Percentiles rank a stretch among this genome's conserved stretches.
Evolutionary conservation across 305 asterid genomes (phyloP).

Genomic region (Plantago rigida): DNA sequence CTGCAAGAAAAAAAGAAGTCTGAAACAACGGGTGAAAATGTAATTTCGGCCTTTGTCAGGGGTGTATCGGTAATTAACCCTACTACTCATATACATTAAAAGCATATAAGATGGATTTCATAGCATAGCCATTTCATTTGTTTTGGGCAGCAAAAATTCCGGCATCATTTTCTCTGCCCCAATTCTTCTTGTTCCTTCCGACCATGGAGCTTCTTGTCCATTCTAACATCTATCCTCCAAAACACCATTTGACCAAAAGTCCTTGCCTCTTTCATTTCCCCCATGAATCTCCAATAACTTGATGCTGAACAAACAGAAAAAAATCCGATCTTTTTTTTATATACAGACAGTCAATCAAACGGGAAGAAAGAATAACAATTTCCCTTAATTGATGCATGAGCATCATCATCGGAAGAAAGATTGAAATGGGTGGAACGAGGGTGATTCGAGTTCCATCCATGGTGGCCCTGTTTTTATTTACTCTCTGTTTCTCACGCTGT

Average conservation of each 20-base stretch:
- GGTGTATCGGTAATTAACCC: too few relatives aligned
- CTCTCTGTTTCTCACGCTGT: slow-evolving; percentile 34
- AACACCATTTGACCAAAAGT: slow-evolving; percentile 26
- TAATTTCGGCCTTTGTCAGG: too few relatives aligned
- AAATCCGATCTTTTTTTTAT: too few relatives aligned
- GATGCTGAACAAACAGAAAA: background rate
- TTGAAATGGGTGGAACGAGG: slow-evolving; percentile 75
- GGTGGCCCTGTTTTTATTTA: slow-evolving; percentile 41
- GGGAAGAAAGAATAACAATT: background rate
- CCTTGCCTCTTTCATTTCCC: slow-evolving; percentile 28
- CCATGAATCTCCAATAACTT: slow-evolving; percentile 22
- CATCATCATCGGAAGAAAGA: slow-evolving; percentile 22
- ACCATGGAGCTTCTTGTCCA: slow-evolving; percentile 33
- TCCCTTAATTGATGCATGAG: slow-evolving; percentile 27
- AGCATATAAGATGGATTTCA: too few relatives aligned
- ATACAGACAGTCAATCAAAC: background rate
- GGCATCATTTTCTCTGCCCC: slow-evolving; percentile 43
- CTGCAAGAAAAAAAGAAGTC: too few relatives aligned
- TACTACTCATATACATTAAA: too few relatives aligned
- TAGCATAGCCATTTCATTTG: too few relatives aligned
- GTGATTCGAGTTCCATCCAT: slow-evolving; percentile 42
- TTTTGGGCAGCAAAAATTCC: too few relatives aligned
- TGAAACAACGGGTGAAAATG: too few relatives aligned
- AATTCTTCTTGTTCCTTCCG: slow-evolving; percentile 18
- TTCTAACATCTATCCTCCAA: slow-evolving; percentile 38